Evolutionary conservation across 345 rosid genomes (phyloP).

Genomic region (Eucalyptus lansdowneana): DNA sequence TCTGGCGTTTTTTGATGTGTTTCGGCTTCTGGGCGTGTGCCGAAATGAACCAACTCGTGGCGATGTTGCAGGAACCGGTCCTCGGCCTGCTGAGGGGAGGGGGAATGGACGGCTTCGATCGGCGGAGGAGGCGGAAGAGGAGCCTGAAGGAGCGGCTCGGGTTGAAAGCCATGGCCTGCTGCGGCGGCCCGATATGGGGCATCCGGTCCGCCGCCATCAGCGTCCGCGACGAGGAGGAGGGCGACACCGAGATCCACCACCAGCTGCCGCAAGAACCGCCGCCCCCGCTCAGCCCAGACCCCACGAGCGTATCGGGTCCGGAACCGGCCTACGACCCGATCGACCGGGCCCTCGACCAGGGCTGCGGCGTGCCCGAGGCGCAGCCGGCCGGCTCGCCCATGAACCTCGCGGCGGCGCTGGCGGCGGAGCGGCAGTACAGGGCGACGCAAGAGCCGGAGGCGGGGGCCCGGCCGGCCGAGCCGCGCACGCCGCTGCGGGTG

Average conservation of each 20-base stretch:
- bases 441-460: conserved; percentile 8
- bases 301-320: background rate
- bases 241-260: background rate
- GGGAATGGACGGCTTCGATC: conserved; percentile 38
- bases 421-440: conserved; percentile 61
- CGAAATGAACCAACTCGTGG: conserved; percentile 35
- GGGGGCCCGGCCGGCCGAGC: background rate
- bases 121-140: conserved; percentile 16
- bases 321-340: background rate
- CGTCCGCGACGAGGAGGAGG: conserved; percentile 23
- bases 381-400: conserved; percentile 20
- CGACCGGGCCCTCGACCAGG: background rate
- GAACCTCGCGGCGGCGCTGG: conserved; percentile 89
- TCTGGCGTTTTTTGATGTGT: background rate
- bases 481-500: conserved; percentile 44
- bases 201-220: conserved; percentile 24
- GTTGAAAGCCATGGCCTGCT: conserved; percentile 51
- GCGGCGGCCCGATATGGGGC: conserved; percentile 58
- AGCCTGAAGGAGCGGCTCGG: conserved; percentile 54
- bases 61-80: conserved; percentile 34
- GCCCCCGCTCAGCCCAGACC: background rate
- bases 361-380: background rate
- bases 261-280: background rate
- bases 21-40: background rate
- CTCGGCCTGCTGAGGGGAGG: conserved; percentile 38